A percentile compares a stretch with the other conserved stretches of the same genome.
Conservation (phyloP, 1,139 yeast genomes). For the Kodamaea sp. region DNA sequence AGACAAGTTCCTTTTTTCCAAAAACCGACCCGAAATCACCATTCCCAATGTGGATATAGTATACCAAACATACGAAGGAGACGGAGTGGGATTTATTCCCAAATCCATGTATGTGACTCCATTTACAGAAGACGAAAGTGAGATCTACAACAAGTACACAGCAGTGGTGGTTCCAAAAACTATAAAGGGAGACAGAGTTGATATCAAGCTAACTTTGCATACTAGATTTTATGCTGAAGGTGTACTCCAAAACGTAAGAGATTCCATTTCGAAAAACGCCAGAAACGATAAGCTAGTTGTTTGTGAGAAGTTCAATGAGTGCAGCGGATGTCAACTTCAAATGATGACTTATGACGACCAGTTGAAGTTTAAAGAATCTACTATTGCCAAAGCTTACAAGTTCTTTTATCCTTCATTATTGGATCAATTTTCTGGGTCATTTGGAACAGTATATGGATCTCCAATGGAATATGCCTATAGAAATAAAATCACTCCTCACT, state of each 20-base stretch:
- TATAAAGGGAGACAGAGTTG: slow-evolving; percentile 39
- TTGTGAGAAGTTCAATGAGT: slow-evolving; percentile 78
- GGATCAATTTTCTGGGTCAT: slow-evolving; percentile 2
- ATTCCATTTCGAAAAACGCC: slow-evolving; percentile 12
- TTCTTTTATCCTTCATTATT: slow-evolving; percentile 35
- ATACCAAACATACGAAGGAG: slow-evolving; percentile 37
- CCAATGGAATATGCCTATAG: slow-evolving; percentile 40
- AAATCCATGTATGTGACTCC: slow-evolving; percentile 24
- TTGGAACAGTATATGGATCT: slow-evolving; percentile 23
- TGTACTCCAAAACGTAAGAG: slow-evolving; percentile 21
- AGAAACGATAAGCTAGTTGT: slow-evolving; percentile 32
- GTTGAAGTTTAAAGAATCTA: slow-evolving; percentile 29
- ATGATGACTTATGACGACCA: slow-evolving; percentile 46
- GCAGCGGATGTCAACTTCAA: slow-evolving; percentile 53
- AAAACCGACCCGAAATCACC: slow-evolving; percentile 21
- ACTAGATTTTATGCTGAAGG: slow-evolving; percentile 34
- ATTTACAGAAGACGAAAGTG: slow-evolving; percentile 14
- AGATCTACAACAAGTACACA: slow-evolving; percentile 19
- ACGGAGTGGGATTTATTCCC: slow-evolving; percentile 39
- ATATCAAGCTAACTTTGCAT: slow-evolving; percentile 31
- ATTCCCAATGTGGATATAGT: slow-evolving; percentile 26
- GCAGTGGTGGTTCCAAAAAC: slow-evolving; percentile 42
- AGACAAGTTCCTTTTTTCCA: slow-evolving; percentile 26
- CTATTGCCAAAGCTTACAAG: slow-evolving; percentile 36
- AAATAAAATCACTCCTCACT: slow-evolving; percentile 42